Evolutionary conservation across 208 protist genomes (phyloP).

Genomic region (Trypanosoma theileri): DNA sequence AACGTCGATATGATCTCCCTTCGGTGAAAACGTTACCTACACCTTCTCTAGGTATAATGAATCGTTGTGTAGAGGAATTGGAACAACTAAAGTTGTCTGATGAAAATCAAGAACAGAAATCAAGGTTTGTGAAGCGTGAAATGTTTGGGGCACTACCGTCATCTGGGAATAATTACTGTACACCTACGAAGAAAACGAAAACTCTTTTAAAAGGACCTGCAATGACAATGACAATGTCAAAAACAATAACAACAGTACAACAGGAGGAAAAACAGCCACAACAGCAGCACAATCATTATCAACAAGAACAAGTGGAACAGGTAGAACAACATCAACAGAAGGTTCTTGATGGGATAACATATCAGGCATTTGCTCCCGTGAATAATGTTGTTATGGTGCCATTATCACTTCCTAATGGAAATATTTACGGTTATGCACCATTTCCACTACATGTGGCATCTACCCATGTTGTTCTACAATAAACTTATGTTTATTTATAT

Average conservation of each 20-base stretch:
- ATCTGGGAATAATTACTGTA: constrained; percentile 24
- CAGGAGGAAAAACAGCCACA: too few relatives aligned
- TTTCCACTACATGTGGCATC: constrained; percentile 6
- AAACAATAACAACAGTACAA: background rate
- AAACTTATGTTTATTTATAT: background rate
- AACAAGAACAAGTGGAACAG: too few relatives aligned
- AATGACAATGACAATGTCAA: background rate
- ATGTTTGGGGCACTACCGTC: constrained; percentile 17
- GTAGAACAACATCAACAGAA: too few relatives aligned
- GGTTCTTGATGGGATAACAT: background rate
- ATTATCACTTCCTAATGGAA: constrained; percentile 21
- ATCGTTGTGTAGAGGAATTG: constrained; percentile 18
- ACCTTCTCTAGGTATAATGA: constrained; percentile 8
- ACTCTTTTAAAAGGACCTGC: background rate
- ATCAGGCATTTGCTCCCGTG: background rate
- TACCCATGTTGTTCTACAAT: background rate
- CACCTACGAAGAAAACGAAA: background rate
- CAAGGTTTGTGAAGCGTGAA: constrained; percentile 7
- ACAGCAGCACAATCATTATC: background rate
- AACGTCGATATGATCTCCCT: background rate
- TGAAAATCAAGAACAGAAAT: background rate
- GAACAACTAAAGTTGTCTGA: constrained; percentile 3
- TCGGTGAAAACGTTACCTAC: background rate
- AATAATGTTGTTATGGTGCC: constrained; percentile 26
- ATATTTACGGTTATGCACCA: constrained; percentile 24